A percentile compares a stretch with the other conserved stretches of the same genome.
phyloP scores from a whole-genome alignment of 495 filamentous ascomycete genomes.

The Haplographium delicatum region DNA sequence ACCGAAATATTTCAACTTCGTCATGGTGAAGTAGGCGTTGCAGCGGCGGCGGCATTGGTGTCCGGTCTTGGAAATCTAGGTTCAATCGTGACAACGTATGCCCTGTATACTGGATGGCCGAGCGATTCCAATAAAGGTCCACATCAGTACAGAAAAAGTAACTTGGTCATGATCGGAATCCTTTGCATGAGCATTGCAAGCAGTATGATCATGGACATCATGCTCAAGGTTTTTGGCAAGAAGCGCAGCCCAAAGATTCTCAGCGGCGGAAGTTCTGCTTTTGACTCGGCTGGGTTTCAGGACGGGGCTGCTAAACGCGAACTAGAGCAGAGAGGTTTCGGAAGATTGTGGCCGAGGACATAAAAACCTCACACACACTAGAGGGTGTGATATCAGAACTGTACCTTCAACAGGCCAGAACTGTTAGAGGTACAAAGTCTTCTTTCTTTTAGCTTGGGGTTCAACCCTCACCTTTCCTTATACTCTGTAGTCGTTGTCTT shows the following conservation, averaged over 20 bases:
- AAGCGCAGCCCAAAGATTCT: conserved; percentile 40
- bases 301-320: conserved; percentile 72
- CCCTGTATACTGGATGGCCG: conserved; percentile 80
- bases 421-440: conserved; percentile 19
- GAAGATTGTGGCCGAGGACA: conserved; percentile 44
- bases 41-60: conserved; percentile 80
- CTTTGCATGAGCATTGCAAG: conserved; percentile 70
- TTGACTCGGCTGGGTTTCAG: conserved; percentile 42
- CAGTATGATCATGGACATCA: conserved; percentile 58
- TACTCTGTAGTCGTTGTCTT: conserved; percentile 19
- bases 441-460: conserved; percentile 6
- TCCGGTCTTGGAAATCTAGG: conserved; percentile 83
- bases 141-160: conserved; percentile 75
- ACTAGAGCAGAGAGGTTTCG: conserved; percentile 60
- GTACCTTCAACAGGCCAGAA: conserved; percentile 9
- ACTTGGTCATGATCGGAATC: conserved; percentile 84
- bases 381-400: not conserved
- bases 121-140: conserved; percentile 61
- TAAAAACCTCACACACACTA: not conserved
- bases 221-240: conserved; percentile 59
- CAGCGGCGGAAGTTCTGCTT: conserved; percentile 39
- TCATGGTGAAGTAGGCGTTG: conserved; percentile 87
- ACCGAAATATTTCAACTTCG: conserved; percentile 84
- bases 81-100: conserved; percentile 82
- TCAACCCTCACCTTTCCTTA: conserved; percentile 1